phyloP scores from a whole-genome alignment of 306 rosid genomes.

The Albizia julibrissin region DNA sequence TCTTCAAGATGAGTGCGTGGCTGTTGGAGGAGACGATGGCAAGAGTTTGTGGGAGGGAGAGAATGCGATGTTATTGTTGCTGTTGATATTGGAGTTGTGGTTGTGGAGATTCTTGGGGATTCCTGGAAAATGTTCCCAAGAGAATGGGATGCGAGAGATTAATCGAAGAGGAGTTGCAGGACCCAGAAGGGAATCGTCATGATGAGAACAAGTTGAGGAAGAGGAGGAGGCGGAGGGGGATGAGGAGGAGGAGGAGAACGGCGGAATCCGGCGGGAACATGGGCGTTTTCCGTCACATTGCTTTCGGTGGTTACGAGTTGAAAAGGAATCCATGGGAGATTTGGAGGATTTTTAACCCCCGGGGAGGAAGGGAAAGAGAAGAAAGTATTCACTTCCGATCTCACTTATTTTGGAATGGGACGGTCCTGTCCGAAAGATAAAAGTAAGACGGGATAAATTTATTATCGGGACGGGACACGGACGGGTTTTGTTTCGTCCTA shows the following conservation, averaged over 20 bases:
- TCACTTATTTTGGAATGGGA: too few species aligned
- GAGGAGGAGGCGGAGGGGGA: constrained; percentile 55
- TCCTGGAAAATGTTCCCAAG: constrained; percentile 95
- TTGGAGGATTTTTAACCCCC: too few species aligned
- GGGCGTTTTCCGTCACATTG: constrained; percentile 43
- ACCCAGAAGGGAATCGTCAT: constrained; percentile 46
- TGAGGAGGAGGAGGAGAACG: constrained; percentile 57
- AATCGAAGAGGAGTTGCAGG: constrained; percentile 52
- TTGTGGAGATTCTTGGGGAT: constrained; percentile 77
- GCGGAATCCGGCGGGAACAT: constrained; percentile 49
- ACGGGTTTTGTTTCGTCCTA: too few species aligned
- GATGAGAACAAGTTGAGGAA: constrained; percentile 47
- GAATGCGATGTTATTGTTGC: constrained; percentile 30
- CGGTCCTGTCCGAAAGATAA: too few species aligned
- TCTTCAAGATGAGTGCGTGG: constrained; percentile 42
- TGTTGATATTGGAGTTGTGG: too few species aligned
- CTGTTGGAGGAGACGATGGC: constrained; percentile 74
- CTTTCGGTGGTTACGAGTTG: constrained; percentile 23
- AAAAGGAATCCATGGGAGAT: constrained; percentile 44
- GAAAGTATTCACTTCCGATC: too few species aligned
- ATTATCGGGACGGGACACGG: too few species aligned
- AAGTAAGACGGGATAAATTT: too few species aligned
- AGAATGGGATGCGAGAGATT: constrained; percentile 82
- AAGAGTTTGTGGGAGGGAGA: constrained; percentile 53
- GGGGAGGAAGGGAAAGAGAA: constrained; percentile 19